A percentile compares a stretch with the other conserved stretches of the same genome.
Conservation (phyloP, 352 stramenopile genomes). For the Elongisporangium anandrum region DNA sequence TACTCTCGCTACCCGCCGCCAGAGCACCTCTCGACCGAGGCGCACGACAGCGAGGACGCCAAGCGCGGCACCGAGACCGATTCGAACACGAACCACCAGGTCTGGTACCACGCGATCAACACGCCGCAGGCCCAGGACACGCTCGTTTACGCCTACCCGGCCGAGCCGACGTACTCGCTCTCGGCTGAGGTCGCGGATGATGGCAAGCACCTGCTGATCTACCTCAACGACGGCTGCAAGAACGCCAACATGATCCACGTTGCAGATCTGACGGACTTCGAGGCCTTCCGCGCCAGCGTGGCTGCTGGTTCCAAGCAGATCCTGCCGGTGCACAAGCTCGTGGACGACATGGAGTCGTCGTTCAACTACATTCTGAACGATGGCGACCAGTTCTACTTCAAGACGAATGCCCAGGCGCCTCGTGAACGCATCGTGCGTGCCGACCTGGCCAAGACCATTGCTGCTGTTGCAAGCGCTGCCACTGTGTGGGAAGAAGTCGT, state of each 20-base stretch:
- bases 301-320: slow-evolving; percentile 12
- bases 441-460: slow-evolving; percentile 24
- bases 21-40: slow-evolving; percentile 45
- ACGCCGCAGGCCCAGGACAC: slow-evolving; percentile 68
- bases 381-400: slow-evolving; percentile 84
- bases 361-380: slow-evolving; percentile 89
- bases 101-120: slow-evolving; percentile 79
- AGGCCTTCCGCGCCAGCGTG: slow-evolving; percentile 29
- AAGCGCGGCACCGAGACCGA: slow-evolving; percentile 80
- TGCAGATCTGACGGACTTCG: slow-evolving; percentile 49
- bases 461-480: slow-evolving; percentile 16
- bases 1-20: slow-evolving; percentile 74
- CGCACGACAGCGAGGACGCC: slow-evolving; percentile 30
- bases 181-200: slow-evolving; percentile 70
- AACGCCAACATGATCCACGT: slow-evolving; percentile 88
- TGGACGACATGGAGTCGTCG: slow-evolving; percentile 82
- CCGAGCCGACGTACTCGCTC: slow-evolving; percentile 69
- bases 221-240: slow-evolving; percentile 83
- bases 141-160: slow-evolving; percentile 73
- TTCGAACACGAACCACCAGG: slow-evolving; percentile 69
- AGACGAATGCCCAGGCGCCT: slow-evolving; percentile 78
- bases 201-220: slow-evolving; percentile 71
- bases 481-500: slow-evolving; percentile 78
- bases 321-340: slow-evolving; percentile 66
- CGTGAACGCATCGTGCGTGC: slow-evolving; percentile 71